Base-by-base conservation (phyloP, 78 protist species). In the Guillardia theta region DNA sequence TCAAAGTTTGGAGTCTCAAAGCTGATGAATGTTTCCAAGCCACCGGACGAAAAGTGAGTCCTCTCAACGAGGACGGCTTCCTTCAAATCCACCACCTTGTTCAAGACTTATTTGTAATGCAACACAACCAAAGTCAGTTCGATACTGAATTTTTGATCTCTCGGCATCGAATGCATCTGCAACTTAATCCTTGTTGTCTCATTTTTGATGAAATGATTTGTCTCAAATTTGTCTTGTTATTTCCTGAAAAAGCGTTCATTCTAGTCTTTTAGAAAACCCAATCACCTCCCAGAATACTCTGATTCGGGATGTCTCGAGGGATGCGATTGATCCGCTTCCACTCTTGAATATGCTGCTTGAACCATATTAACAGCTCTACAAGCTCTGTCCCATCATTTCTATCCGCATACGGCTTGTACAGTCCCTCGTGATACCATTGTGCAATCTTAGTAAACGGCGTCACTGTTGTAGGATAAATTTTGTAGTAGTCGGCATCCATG, bases 261-360 rank as follows among this genome's bases (percentile, higher is more conserved):
- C 58, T 10, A 10, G 58, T 15, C 10, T 10, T 15, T 15, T 15
- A 10, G 58, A 10, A 10, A 50, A 15, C 15, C 58, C 10, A 15
- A 15, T 36, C 6, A 33, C 83, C 83, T 37, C 43, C 90, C 4
- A 78, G 39, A 48, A 78, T 78, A 48, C 53, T 43, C 41, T 78
- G 10, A 48, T 78, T 78, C 0, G 90, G 90, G 48, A 78, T 78
- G 50, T 78, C 90, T 30, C 90, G 90, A 22, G 90, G 90, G 90
- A 78, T 78, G 90, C 90, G 90, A 8, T 78, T 78, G 90, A 78
- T 78, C 6, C 90, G 90, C 90, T 78, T 78, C 90, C 90, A 78
- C 90, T 78, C 90, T 50, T 78, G 90, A 36, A 78, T 43, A 48
- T 30, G 90, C 44, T 36, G 10, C 90, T 78, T 78, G 90, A 78